Percentiles rank a stretch among this genome's conserved stretches.
Evolutionary conservation across 1,284 basidiomycete species (phyloP).

Genomic region (Apiotrichum domesticum): DNA sequence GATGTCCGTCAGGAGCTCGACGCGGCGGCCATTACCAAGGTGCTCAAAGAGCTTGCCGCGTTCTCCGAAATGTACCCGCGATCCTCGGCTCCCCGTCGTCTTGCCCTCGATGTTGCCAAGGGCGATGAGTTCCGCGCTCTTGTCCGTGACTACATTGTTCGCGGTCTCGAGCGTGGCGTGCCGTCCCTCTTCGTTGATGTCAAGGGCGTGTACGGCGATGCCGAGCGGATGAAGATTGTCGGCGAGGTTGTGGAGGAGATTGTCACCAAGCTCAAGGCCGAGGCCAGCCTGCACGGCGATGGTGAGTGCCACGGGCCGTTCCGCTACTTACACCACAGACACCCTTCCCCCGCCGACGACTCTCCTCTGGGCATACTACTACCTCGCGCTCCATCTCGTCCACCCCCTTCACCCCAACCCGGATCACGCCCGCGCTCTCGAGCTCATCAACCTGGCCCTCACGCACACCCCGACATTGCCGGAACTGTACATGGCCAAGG

Average conservation of each 20-base stretch:
- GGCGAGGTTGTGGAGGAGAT: constrained; percentile 65
- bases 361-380: constrained; percentile 93
- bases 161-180: constrained; percentile 74
- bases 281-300: constrained; percentile 37
- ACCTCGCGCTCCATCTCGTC: constrained; percentile 85
- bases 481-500: constrained; percentile 80
- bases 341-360: constrained; percentile 64
- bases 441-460: constrained; percentile 61
- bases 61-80: constrained; percentile 61
- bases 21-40: constrained; percentile 51
- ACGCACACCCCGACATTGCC: constrained; percentile 89
- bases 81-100: constrained; percentile 64
- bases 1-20: constrained; percentile 46
- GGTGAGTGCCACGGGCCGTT: constrained; percentile 21
- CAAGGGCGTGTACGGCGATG: constrained; percentile 71
- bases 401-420: constrained; percentile 52
- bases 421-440: constrained; percentile 55
- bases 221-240: constrained; percentile 60
- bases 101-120: constrained; percentile 63
- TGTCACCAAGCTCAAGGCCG: constrained; percentile 42
- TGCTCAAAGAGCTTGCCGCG: constrained; percentile 57
- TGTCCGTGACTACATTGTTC: constrained; percentile 63
- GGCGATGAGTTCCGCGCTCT: constrained; percentile 63
- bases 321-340: constrained; percentile 21
- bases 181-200: constrained; percentile 92